Evolutionary conservation across 2,329 filamentous ascomycete species (phyloP), one percentile per base, ranked within the genome.

Genomic region (Elsinoe ampelina): DNA sequence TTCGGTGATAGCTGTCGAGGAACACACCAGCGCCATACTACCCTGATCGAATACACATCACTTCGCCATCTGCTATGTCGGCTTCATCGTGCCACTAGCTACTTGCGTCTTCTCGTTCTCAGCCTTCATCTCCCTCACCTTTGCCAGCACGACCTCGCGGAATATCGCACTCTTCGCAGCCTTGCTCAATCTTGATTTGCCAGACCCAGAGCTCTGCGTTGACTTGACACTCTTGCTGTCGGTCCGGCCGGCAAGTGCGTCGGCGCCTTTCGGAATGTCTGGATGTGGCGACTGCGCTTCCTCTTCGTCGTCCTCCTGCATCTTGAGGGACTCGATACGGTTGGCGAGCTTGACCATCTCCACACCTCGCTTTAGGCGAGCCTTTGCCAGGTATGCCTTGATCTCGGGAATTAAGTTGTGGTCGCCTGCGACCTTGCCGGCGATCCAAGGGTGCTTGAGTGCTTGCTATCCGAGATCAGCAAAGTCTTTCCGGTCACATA

Each of bases 331-430:
- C 70, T 95, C 89, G 75, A 98, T 97, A 62, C 92, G 88, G 75
- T 96, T 96, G 62, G 89, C 84, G 56, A 98, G 83, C 75, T 95
- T 96, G 77, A 97, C 87, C 67, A 95, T 85, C 73, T 97, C 89
- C 75, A 98, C 95, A 66, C 91, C 92, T 62, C 92, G 87, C 72
- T 87, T 87, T 64, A 98, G 86, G 61, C 90, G 89, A 58, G 89
- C 89, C 73, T 90, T 90, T 61, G 91, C 86, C 73, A 95, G 89
- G 77, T 93, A 95, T 54, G 90, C 86, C 73, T 87, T 88, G 78
- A 98, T 95, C 76, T 98, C 93, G 63, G 93, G 93, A 71, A 98
- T 76, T 81, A 98, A 81, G 79, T 98, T 91, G 82, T 96, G 90
- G 73, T 97, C 91, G 60, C 87, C 89, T 61, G 93, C 93, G 61